Evolutionary conservation across 768 basidiomycete genomes (phyloP), one percentile per base, ranked within the genome.

Genomic region (Lactarius evosmus): DNA sequence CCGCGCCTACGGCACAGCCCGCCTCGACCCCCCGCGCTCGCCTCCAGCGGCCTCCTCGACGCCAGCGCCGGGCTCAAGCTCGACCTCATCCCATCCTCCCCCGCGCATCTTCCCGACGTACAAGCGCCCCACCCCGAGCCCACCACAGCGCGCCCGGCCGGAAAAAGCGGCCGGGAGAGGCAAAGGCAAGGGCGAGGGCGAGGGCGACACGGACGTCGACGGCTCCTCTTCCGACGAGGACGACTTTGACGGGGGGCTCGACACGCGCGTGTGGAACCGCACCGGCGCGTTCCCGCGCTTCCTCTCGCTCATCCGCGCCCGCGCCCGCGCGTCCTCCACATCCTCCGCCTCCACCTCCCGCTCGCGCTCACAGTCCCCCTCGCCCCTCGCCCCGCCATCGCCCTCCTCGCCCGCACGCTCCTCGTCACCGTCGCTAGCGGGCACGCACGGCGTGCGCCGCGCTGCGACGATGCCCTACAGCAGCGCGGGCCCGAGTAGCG

Each of bases 1-100:
- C 71, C 67, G 69, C 7, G 86, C 85, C 32, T 72, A 66, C 22
- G 74, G 73, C 33, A 51, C 55, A 14, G 62, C 69, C 5, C 63
- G 72, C 51, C 56, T 71, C 57, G 65, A 63, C 22, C 58, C 68
- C 3, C 33, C 55, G 7, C 32, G 41, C 38, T 17, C 54, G 44
- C 17, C 57, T 58, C 54, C 32, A 54, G 4, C 50, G 16, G 7
- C 58, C 22, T 55, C 53, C 17, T 56, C 53, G 7, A 63, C 52
- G 11, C 52, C 53, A 7, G 34, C 44, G 22, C 51, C 52, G 16
- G 14, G 16, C 7, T 34, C 49, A 46, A 32, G 46, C 17, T 54
- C 16, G 40, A 50, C 9, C 36, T 55, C 53, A 52, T 38, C 57
- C 44, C n/a, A 8, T 2, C 29, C 46, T 8, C 50, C 49, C 6